These are phyloP conservation scores for Neurospora tetraspora DNA, from an alignment of 495 filamentous ascomycete species.

Conservation along the genomic window DNA sequence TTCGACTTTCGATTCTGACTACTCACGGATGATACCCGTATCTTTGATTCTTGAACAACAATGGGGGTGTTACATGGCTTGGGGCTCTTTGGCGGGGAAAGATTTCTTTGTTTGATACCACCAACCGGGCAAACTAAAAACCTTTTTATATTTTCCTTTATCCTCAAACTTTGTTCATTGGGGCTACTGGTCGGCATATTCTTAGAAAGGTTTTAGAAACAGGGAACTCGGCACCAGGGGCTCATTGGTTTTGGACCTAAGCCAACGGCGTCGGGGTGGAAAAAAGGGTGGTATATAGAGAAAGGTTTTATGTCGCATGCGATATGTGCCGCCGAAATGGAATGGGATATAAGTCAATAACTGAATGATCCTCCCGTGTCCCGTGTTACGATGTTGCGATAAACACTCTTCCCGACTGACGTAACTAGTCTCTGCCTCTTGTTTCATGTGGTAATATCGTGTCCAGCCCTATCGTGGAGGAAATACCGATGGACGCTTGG, in stretches of 20 bases:
- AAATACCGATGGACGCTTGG: background rate
- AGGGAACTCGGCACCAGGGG: slow-evolving; percentile 4
- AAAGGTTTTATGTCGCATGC: slow-evolving; percentile 4
- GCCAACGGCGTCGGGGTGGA: background rate
- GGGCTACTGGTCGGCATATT: slow-evolving; percentile 20
- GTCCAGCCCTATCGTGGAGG: background rate
- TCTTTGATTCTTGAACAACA: slow-evolving; percentile 10
- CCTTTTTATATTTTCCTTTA: background rate
- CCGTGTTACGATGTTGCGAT: background rate
- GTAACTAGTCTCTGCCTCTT: background rate
- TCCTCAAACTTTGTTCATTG: slow-evolving; percentile 2
- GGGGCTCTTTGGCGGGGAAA: slow-evolving; percentile 9
- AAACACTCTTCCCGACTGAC: background rate
- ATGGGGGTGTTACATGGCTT: slow-evolving; percentile 5
- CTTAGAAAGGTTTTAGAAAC: slow-evolving; percentile 4
- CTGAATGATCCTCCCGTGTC: background rate
- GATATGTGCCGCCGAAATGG: background rate
- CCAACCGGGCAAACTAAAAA: background rate
- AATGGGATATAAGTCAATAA: background rate
- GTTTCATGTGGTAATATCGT: background rate
- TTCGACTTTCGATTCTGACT: background rate
- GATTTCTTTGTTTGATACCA: slow-evolving; percentile 11
- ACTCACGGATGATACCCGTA: background rate
- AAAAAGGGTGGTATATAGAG: slow-evolving; percentile 5
- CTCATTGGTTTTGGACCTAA: background rate